These are phyloP conservation scores for Trametes meyenii DNA, from an alignment of 768 basidiomycete species.

Conservation along the genomic window DNA sequence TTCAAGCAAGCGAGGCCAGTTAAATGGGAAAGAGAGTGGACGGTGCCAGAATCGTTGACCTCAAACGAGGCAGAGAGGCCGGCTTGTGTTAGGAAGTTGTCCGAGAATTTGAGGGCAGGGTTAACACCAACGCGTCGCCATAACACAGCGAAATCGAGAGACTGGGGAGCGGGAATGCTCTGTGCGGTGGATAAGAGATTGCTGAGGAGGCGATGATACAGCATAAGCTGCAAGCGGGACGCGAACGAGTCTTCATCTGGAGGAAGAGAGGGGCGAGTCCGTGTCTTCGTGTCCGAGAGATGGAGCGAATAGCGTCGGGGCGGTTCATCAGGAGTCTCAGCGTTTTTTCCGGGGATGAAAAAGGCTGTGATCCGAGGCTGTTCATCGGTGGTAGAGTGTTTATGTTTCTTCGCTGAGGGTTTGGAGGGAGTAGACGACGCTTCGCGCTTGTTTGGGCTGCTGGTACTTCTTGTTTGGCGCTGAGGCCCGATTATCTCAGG, in stretches of 20 bases:
- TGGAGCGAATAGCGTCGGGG: slow-evolving; percentile 38
- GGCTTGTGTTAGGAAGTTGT: slow-evolving; percentile 44
- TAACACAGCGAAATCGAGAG: slow-evolving; percentile 54
- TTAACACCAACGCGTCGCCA: slow-evolving; percentile 54
- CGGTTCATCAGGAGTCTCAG: not conserved
- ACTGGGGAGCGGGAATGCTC: not conserved
- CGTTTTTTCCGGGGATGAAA: slow-evolving; percentile 17
- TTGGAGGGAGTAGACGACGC: slow-evolving; percentile 27
- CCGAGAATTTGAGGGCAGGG: slow-evolving; percentile 49
- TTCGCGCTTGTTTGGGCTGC: slow-evolving; percentile 20
- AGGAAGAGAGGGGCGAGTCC: slow-evolving; percentile 53
- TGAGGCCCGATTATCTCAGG: not conserved
- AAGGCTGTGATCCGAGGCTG: slow-evolving; percentile 28
- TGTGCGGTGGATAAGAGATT: slow-evolving; percentile 42
- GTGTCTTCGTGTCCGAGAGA: slow-evolving; percentile 73
- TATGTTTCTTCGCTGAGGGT: slow-evolving; percentile 35
- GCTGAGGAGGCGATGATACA: slow-evolving; percentile 70
- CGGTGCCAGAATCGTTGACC: not conserved
- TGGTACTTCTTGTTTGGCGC: not conserved
- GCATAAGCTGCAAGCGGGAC: slow-evolving; percentile 74
- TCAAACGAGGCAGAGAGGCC: slow-evolving; percentile 22
- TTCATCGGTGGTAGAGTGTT: slow-evolving; percentile 22
- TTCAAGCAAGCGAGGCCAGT: slow-evolving; percentile 30
- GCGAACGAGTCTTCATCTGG: slow-evolving; percentile 57
- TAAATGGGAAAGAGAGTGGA: not conserved